Evolutionary conservation across 306 rosid species (phyloP), one percentile per base, ranked within the genome.

Genomic region (Betula pendula): DNA sequence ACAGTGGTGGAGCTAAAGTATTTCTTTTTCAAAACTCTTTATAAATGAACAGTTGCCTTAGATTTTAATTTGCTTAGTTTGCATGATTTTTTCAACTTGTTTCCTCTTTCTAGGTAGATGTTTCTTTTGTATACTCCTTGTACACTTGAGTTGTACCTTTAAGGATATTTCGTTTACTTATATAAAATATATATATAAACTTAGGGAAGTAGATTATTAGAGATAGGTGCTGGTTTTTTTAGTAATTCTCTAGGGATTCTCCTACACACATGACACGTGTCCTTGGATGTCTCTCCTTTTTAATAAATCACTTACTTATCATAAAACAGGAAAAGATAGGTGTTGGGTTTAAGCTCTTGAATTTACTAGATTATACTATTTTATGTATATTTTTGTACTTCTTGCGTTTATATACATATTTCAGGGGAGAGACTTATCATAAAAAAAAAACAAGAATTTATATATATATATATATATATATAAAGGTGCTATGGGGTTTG

Each of bases 181-280:
- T 38, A 38, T 38, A 38, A 0, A 29, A 4, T 4, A 38, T 4
- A 38, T 38, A 4, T 4, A 38, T 44, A 44, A 12, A 12, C 53
- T 35, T 68, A 38, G 33, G n/a, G n/a, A 74, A 27, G 67, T 76
- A 66, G 56, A 73, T 80, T 9, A 71, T 38, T 58, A 14, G 77
- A 40, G 79, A 73, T 48, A 33, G 43, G 58, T 65, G 66, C 24
- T 49, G 65, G 71, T 29, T 44, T 65, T 22, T 22, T 70, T 12
- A 27, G 67, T 25, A 59, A 27, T 27, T 59, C 35, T 25, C 25
- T 60, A 4, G 10, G 11, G 38, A 14, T 8, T 53, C 42, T 13
- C 10, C 65, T 56, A 25, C 8, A 27, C 19, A 20, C 29, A 8
- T 60, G 3, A 27, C 19, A 20, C 29, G 17, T 60, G 3, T 60